phyloP scores from a whole-genome alignment of 257 asterid genomes.

The Scutellaria minor region DNA sequence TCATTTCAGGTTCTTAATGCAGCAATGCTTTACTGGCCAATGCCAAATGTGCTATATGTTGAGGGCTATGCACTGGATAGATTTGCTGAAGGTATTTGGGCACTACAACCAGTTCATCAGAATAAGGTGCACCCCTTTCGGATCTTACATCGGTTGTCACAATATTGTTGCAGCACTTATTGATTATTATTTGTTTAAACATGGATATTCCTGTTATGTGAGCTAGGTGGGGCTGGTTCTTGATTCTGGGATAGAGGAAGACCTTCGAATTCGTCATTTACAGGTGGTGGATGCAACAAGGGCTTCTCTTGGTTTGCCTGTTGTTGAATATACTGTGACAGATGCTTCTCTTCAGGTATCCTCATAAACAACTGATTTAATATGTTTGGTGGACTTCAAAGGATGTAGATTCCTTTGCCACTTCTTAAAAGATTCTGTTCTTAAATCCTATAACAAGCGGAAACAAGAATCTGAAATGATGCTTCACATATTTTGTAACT shows the following conservation, averaged over 20 bases:
- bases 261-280: slow-evolving; percentile 80
- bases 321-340: slow-evolving; percentile 70
- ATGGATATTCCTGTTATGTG: slow-evolving; percentile 32
- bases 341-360: slow-evolving; percentile 83
- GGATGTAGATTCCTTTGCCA: background rate
- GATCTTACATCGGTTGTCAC: slow-evolving; percentile 6
- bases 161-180: slow-evolving; percentile 19
- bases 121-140: slow-evolving; percentile 62
- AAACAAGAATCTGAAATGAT: background rate
- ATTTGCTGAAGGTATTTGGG: slow-evolving; percentile 94
- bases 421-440: slow-evolving; percentile 2
- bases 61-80: slow-evolving; percentile 95
- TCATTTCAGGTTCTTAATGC: slow-evolving; percentile 95
- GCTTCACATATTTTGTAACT: background rate
- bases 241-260: slow-evolving; percentile 91
- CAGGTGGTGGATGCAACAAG: slow-evolving; percentile 93
- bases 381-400: background rate
- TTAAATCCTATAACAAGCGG: background rate
- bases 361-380: background rate
- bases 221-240: slow-evolving; percentile 83
- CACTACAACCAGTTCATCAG: slow-evolving; percentile 82
- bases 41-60: slow-evolving; percentile 81
- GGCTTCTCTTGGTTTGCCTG: slow-evolving; percentile 92
- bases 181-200: slow-evolving; percentile 7
- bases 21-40: slow-evolving; percentile 97